Percentiles rank a stretch among this genome's conserved stretches.
phyloP scores from a whole-genome alignment of 331 rosid genomes.

The Quercus tomentella region DNA sequence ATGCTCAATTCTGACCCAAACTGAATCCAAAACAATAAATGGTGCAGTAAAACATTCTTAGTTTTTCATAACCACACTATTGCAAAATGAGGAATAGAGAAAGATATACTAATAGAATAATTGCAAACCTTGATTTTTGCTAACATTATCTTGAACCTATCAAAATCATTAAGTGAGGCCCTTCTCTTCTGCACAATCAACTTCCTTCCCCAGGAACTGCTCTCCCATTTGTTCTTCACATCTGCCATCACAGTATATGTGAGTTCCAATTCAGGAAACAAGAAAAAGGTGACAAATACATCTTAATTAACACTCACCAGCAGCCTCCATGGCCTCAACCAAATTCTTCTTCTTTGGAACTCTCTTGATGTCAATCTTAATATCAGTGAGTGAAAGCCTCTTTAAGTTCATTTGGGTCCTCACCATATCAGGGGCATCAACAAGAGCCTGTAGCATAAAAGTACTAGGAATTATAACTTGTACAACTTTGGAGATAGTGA shows the following conservation, averaged over 20 bases:
- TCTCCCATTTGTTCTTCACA: conserved; percentile 61
- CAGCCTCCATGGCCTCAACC: conserved; percentile 46
- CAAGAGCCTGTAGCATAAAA: conserved; percentile 36
- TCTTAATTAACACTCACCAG: conserved; percentile 28
- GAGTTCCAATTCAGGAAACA: background rate
- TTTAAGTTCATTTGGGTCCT: conserved; percentile 51
- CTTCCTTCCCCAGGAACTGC: conserved; percentile 65
- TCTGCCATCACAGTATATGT: conserved; percentile 20
- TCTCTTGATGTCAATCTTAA: conserved; percentile 46
- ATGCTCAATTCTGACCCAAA: background rate
- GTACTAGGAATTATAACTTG: background rate
- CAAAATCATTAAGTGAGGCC: conserved; percentile 48
- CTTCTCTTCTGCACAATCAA: conserved; percentile 53
- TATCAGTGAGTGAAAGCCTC: conserved; percentile 57
- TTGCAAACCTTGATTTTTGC: conserved; percentile 53
- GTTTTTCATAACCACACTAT: background rate
- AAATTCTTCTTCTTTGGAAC: conserved; percentile 50
- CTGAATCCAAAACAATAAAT: background rate
- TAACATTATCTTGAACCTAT: conserved; percentile 60
- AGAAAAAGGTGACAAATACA: background rate
- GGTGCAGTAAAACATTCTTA: background rate
- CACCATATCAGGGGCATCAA: conserved; percentile 59
- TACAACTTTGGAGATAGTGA: background rate
- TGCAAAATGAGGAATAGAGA: background rate
- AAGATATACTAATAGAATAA: background rate